Conservation (phyloP, 129 eudicot genomes). For the Ambrosia trifida region DNA sequence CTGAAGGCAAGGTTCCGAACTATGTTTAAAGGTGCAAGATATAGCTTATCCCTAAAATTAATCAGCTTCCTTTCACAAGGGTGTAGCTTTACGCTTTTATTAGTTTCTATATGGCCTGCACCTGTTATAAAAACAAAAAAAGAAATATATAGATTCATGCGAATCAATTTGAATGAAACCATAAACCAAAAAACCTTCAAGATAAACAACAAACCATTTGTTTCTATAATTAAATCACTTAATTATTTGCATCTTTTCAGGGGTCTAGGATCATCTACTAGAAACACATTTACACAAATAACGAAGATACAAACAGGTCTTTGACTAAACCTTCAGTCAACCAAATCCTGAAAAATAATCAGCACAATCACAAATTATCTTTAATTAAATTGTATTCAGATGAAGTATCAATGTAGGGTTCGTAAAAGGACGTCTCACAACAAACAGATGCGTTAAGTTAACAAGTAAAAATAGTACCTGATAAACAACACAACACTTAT, state of each 20-base stretch:
- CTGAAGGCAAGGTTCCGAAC: conserved; percentile 95
- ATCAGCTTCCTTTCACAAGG: conserved; percentile 89
- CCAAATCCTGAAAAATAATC: no score
- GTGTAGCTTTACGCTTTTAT: conserved; percentile 64
- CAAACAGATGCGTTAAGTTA: no score
- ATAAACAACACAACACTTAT: no score
- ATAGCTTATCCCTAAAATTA: conserved; percentile 85
- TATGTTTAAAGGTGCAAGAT: conserved; percentile 98
- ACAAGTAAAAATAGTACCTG: no score
- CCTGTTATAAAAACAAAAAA: conserved; percentile 40
- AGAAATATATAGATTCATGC: not conserved
- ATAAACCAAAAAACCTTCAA: not conserved
- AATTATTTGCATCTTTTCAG: conserved; percentile 57
- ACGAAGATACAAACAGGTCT: no score
- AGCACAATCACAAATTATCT: no score
- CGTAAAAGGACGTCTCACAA: no score
- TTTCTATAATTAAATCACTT: conserved; percentile 22
- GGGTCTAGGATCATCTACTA: conserved; percentile 58
- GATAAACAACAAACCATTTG: conserved; percentile 42
- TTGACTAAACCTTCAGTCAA: no score
- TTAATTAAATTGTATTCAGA: no score
- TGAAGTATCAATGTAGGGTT: no score
- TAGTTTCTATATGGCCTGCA: conserved; percentile 49
- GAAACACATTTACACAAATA: no score
- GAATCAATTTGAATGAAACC: not conserved